phyloP scores from a whole-genome alignment of 2,329 filamentous ascomycete genomes.

The Penicillium sp. region DNA sequence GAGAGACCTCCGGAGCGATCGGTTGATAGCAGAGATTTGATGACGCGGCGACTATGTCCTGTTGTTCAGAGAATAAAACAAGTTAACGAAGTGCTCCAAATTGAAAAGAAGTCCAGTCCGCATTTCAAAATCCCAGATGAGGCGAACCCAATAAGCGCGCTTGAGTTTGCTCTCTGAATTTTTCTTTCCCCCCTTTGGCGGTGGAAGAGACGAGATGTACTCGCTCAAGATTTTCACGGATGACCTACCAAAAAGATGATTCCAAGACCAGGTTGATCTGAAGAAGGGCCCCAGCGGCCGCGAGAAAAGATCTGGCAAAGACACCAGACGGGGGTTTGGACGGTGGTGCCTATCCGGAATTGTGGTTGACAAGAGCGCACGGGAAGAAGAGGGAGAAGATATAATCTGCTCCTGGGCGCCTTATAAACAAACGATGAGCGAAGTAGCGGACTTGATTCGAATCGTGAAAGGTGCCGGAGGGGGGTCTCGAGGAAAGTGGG shows the following conservation, averaged over 20 bases:
- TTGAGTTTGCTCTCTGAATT: conserved; percentile 2
- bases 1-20: conserved; percentile 33
- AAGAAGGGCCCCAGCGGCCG: conserved; percentile 34
- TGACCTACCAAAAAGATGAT: conserved; percentile 31
- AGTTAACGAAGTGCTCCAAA: conserved; percentile 20
- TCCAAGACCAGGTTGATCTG: conserved; percentile 29
- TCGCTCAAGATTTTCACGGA: background rate
- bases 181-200: conserved; percentile 7
- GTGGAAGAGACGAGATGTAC: background rate
- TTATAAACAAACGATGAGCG: background rate
- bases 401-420: conserved; percentile 23
- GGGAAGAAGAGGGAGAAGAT: conserved; percentile 10
- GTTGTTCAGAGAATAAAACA: conserved; percentile 10
- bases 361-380: conserved; percentile 13
- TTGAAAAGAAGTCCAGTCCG: conserved; percentile 12
- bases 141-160: conserved; percentile 5
- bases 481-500: conserved; percentile 17
- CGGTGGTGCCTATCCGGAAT: conserved; percentile 20
- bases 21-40: conserved; percentile 27
- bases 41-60: conserved; percentile 39
- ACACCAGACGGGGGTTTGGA: conserved; percentile 25
- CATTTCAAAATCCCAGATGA: conserved; percentile 8
- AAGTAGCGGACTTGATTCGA: conserved; percentile 11
- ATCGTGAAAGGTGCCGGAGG: conserved; percentile 9
- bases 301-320: conserved; percentile 27